These are phyloP conservation scores for Diutina neorugosa DNA, from an alignment of 1,139 yeast species.

Conservation along the genomic window DNA sequence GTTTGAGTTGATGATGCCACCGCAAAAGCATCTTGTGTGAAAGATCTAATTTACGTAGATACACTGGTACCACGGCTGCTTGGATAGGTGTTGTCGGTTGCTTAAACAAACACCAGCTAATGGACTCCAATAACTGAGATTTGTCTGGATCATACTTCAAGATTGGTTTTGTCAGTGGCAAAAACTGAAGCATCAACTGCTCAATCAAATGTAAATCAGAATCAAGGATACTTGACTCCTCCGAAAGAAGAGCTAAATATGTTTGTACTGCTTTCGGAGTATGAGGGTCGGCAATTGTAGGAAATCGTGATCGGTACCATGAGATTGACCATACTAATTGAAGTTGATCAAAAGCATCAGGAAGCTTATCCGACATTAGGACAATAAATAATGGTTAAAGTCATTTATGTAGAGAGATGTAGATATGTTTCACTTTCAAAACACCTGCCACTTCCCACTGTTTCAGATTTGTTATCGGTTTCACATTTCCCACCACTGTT, in stretches of 20 bases:
- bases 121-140: background rate
- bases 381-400: no score
- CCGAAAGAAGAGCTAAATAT: background rate
- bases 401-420: no score
- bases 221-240: background rate
- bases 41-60: no score
- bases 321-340: background rate
- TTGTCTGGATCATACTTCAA: background rate
- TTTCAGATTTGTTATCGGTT: no score
- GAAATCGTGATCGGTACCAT: background rate
- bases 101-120: background rate
- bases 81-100: background rate
- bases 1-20: background rate
- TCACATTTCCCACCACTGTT: no score
- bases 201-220: background rate
- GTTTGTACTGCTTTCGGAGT: background rate
- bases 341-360: background rate
- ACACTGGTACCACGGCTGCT: background rate
- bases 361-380: no score
- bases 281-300: background rate
- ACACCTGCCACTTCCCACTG: background rate
- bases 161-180: background rate
- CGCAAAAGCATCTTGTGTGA: background rate
- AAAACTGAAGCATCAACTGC: background rate
- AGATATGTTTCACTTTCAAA: background rate